Conservation (phyloP, 2,329 filamentous ascomycete genomes). For the Aspergillus caelatus region DNA sequence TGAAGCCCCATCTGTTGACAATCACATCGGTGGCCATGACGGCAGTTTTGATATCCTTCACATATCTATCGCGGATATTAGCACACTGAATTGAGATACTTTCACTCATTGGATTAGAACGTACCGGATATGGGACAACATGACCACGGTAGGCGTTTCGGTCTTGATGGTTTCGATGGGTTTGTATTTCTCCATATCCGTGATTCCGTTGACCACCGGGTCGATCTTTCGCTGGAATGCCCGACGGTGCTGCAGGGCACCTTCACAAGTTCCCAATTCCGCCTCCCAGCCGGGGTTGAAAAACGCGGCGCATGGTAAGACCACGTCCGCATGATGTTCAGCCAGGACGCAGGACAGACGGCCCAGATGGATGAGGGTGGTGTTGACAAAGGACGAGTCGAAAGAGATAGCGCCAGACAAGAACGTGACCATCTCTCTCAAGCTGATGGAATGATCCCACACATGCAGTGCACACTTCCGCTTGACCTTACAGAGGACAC, state of each 20-base stretch:
- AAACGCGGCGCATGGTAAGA: constrained; percentile 61
- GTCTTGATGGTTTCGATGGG: constrained; percentile 63
- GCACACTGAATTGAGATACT: neutral
- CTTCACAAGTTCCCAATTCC: constrained; percentile 62
- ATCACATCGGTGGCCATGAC: constrained; percentile 67
- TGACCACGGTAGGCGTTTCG: constrained; percentile 63
- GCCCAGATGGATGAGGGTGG: constrained; percentile 51
- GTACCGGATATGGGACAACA: constrained; percentile 61
- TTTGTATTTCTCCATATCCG: constrained; percentile 64
- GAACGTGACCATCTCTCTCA: constrained; percentile 59
- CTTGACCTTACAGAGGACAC: constrained; percentile 64
- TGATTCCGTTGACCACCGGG: constrained; percentile 67
- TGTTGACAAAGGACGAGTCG: constrained; percentile 53
- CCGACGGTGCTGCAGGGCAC: constrained; percentile 59
- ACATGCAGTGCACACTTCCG: constrained; percentile 62
- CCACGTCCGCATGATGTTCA: constrained; percentile 61
- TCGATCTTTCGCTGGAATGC: constrained; percentile 63
- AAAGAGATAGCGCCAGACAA: constrained; percentile 54
- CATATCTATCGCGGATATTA: neutral
- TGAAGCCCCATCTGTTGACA: constrained; percentile 66
- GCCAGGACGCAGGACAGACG: constrained; percentile 51
- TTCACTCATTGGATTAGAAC: constrained; percentile 4
- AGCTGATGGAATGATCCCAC: constrained; percentile 67
- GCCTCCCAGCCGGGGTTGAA: constrained; percentile 68
- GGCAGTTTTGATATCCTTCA: constrained; percentile 67